Percentiles rank a stretch among this genome's conserved stretches.
phyloP scores from a whole-genome alignment of 371 early-diverging fungal genomes.

The Homolaphlyctis polyrhiza region DNA sequence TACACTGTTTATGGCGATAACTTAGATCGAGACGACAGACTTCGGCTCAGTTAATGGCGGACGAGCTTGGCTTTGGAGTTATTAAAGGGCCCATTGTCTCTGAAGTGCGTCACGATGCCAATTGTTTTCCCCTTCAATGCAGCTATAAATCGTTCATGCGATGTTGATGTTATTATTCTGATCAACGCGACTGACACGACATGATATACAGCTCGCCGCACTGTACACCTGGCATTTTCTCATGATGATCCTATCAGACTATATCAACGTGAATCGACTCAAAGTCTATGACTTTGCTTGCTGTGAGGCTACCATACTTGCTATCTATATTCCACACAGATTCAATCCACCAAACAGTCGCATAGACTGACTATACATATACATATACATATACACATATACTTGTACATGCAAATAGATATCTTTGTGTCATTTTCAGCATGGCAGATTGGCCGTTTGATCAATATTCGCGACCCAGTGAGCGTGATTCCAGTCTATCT shows the following conservation, averaged over 20 bases:
- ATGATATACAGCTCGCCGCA: not conserved
- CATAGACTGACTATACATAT: too few relatives aligned
- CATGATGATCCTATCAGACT: not conserved
- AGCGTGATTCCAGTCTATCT: conserved; percentile 27
- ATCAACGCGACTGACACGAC: too few relatives aligned
- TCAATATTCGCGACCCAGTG: conserved; percentile 9
- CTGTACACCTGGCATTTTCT: conserved; percentile 3
- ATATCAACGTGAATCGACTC: not conserved
- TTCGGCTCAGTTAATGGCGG: too few relatives aligned
- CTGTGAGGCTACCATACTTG: not conserved
- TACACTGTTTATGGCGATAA: too few relatives aligned
- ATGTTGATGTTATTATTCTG: too few relatives aligned
- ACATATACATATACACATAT: too few relatives aligned
- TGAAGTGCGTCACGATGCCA: conserved; percentile 11
- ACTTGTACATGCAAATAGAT: too few relatives aligned
- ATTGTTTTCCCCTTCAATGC: too few relatives aligned
- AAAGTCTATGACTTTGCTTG: not conserved
- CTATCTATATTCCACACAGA: too few relatives aligned
- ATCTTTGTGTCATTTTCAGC: conserved; percentile 11
- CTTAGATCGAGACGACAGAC: too few relatives aligned
- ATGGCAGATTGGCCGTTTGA: conserved; percentile 17
- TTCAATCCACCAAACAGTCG: too few relatives aligned
- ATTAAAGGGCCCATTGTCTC: conserved; percentile 18
- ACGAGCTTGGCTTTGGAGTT: conserved; percentile 11
- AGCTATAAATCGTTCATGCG: too few relatives aligned